Evolutionary conservation across 2,329 filamentous ascomycete genomes (phyloP), one percentile per base, ranked within the genome.

Genomic region (Monilinia laxa): DNA sequence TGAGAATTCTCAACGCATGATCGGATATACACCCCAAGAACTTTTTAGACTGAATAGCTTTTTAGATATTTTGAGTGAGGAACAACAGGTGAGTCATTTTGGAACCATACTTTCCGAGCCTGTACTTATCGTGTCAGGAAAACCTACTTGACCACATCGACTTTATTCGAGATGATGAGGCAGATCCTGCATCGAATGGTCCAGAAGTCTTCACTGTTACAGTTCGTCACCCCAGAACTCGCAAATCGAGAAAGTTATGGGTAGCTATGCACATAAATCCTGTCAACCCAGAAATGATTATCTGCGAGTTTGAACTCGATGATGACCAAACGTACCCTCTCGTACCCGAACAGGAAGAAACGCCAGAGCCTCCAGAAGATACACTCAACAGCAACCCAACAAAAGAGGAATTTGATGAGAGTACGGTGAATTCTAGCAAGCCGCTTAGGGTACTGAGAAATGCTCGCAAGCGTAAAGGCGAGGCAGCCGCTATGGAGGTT

Each of bases 221-320:
- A 0, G 82, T 96, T 55, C 85, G 0, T 84, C 87, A 0, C 80
- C 83, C 35, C 57, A 55, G 20, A 62, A 51, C 40, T 31, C 56
- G 51, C 81, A 82, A 68, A 82, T 81, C 40, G 4, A 81, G 84
- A 64, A 95, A 93, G 75, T 79, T 96, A 2, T 97, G 93, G 93
- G 96, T 92, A 76, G 92, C 92, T 10, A 88, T 95, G 71, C 93
- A 97, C 73, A 84, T 91, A 66, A 90, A 88, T 62, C 83, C 88
- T 0, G 79, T 81, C 0, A 87, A 92, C 69, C 84, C 87, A 0
- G 85, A 91, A 56, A 77, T 94, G 31, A 81, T 96, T 38, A 90
- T 97, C 12, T 96, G 92, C 80, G 93, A 97, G 74, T 94, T 97
- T 67, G 93, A 97, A 75, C 78, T 92, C 2, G 92, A 96, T 75